Evolutionary conservation across 257 asterid genomes (phyloP), one percentile per base, ranked within the genome.

Genomic region (Apocynum venetum): DNA sequence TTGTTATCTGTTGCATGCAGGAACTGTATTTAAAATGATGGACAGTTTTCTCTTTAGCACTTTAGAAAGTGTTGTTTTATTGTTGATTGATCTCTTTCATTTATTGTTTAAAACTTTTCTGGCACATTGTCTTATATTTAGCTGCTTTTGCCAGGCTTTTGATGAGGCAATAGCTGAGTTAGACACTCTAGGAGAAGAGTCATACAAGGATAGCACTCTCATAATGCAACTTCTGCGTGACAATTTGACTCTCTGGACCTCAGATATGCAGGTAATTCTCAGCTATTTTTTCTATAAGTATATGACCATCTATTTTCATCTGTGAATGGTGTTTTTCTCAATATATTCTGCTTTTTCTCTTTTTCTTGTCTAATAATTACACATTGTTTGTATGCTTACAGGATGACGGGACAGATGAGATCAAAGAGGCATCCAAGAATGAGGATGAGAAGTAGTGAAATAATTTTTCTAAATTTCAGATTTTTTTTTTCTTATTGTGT

Each of bases 131-230:
- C 73, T 60, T 44, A 59, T 43, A 41, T n/a, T 60, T 67, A 2
- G 63, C 46, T 78, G 67, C 15, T 55, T 64, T 43, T 66, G 20
- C 38, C 69, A 78, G 85, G 83, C 82, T 25, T 78, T 78, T 46
- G 82, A 82, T 75, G 85, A 82, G 73, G 85, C 85, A 48, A 82
- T 82, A 46, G 85, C 85, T 15, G 84, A 81, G 79, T 49, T 81
- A 73, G 84, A 81, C 76, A 81, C 84, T 57, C 73, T 81, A 17
- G 84, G 85, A 59, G 85, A 82, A 73, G 85, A 82, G 20, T 82
- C 85, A 52, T 82, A 82, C 82, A 82, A 82, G 82, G 85, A 82
- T 11, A 82, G 85, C 60, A 82, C 82, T 78, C 85, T 82, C 73
- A 82, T 82, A 47, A 82, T 82, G 84, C 84, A 81, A 73, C 84